phyloP scores from a whole-genome alignment of 1,284 basidiomycete species.

The Amylostereum chailletii region DNA sequence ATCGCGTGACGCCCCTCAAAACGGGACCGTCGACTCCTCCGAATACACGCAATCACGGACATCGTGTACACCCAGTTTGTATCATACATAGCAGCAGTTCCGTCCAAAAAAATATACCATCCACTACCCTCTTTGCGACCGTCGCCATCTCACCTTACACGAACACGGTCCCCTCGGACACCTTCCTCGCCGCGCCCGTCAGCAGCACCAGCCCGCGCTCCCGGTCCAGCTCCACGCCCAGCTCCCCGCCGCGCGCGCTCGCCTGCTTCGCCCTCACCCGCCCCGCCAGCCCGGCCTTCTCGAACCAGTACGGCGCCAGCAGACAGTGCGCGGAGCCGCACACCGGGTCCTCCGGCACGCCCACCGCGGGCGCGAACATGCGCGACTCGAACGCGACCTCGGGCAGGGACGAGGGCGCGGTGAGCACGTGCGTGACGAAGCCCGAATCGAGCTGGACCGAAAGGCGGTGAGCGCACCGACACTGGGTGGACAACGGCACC shows the following conservation, averaged over 20 bases:
- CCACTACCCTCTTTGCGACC: too few species aligned
- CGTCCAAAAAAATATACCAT: too few species aligned
- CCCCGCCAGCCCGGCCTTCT: conserved; percentile 25
- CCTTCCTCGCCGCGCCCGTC: conserved; percentile 26
- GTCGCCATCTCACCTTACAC: background rate
- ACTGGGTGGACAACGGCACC: background rate
- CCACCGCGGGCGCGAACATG: conserved; percentile 38
- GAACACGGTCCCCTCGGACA: conserved; percentile 23
- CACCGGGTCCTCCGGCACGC: conserved; percentile 43
- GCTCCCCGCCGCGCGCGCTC: conserved; percentile 40
- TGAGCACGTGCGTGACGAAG: conserved; percentile 28
- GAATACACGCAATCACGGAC: too few species aligned
- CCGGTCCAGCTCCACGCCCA: conserved; percentile 31
- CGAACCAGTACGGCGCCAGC: conserved; percentile 43
- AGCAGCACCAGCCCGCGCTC: conserved; percentile 25
- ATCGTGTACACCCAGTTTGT: too few species aligned
- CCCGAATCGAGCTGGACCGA: conserved; percentile 11
- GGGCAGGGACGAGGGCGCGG: conserved; percentile 24
- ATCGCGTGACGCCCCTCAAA: too few species aligned
- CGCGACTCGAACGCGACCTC: conserved; percentile 39
- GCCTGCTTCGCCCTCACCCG: conserved; percentile 39
- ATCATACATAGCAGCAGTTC: too few species aligned
- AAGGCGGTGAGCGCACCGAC: conserved; percentile 2
- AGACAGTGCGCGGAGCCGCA: conserved; percentile 50
- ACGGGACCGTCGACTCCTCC: too few species aligned